Percentiles rank a stretch among this genome's conserved stretches.
phyloP scores from a whole-genome alignment of 2,329 filamentous ascomycete species.

The Fusarium redolens region DNA sequence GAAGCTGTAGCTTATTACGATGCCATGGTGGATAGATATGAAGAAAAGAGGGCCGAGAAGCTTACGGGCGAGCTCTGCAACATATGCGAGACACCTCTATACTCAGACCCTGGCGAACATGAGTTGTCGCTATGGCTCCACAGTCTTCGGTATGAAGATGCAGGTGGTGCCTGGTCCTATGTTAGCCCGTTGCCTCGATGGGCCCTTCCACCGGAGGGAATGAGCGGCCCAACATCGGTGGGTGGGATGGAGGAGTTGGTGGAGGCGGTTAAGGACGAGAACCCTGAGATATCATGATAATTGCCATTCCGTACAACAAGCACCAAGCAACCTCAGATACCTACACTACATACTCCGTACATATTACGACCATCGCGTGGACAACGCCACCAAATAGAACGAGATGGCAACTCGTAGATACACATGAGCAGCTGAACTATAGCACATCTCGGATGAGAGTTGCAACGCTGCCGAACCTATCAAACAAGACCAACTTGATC shows the following conservation, averaged over 20 bases:
- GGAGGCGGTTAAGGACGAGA: slow-evolving; percentile 62
- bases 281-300: slow-evolving; percentile 53
- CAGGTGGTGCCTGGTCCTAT: slow-evolving; percentile 86
- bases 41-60: slow-evolving; percentile 91
- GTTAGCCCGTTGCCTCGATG: slow-evolving; percentile 85
- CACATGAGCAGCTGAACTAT: slow-evolving; percentile 14
- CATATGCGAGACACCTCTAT: slow-evolving; percentile 86
- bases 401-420: slow-evolving; percentile 28
- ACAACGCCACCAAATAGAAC: slow-evolving; percentile 31
- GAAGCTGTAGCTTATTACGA: slow-evolving; percentile 94
- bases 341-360: slow-evolving; percentile 20
- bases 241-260: slow-evolving; percentile 70
- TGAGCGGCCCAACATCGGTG: slow-evolving; percentile 77
- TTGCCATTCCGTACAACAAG: slow-evolving; percentile 29
- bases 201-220: slow-evolving; percentile 83
- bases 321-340: slow-evolving; percentile 21
- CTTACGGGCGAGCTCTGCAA: slow-evolving; percentile 88
- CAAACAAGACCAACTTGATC: background rate
- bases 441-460: slow-evolving; percentile 24
- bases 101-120: slow-evolving; percentile 90
- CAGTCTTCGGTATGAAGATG: slow-evolving; percentile 88
- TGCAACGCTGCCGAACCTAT: slow-evolving; percentile 22
- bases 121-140: slow-evolving; percentile 95
- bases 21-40: slow-evolving; percentile 90
- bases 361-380: slow-evolving; percentile 1